Base-by-base conservation (phyloP, 1,284 basidiomycete species). In the Phaffia rhodozyma region DNA sequence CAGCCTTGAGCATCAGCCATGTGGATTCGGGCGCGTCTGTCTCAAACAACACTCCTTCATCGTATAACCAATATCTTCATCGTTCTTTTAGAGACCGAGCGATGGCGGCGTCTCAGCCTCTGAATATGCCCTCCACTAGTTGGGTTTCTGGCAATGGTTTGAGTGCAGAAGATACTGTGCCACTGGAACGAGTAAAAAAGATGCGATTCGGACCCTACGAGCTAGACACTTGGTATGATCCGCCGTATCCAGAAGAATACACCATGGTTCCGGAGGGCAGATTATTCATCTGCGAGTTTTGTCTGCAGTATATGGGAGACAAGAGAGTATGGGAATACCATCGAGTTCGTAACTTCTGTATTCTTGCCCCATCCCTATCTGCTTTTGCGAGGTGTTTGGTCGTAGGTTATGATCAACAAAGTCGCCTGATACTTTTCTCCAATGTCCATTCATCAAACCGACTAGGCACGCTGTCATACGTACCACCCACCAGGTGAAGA, bases 161-260 rank as follows among this genome's bases (percentile, higher is more conserved):
- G 7, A 20, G 27, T 25, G 16, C 16, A 30, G 27, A 32, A n/a
- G 50, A 43, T 21, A 60, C 23, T 13, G 50, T 60, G 5, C 50
- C 51, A 30, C 49, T 62, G 51, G 69, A 76, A 62, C 75, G 75
- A 66, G 93, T 96, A 78, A 85, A 84, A 63, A 84, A 82, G 61
- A 93, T 98, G 67, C 85, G 92, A 23, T 96, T 98, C 71, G 94
- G 92, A n/a, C 81, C 84, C 50, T 96, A 81, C 72, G 93, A 98
- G 72, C 92, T 98, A 72, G 86, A 94, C 72, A 97, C 94, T 0
- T 99, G 96, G 96, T 98, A 91, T 75, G 91, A 97, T 72, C 94
- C 96, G 13, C 96, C 96, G 1, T 98, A 97, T 74, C 96, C 96
- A 0, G 94, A 98, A 75, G 96, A 99, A 75, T 98, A 97, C 75